Percentiles rank a stretch among this genome's conserved stretches.
phyloP scores from a whole-genome alignment of 257 asterid species.

The Verbascum thapsus region DNA sequence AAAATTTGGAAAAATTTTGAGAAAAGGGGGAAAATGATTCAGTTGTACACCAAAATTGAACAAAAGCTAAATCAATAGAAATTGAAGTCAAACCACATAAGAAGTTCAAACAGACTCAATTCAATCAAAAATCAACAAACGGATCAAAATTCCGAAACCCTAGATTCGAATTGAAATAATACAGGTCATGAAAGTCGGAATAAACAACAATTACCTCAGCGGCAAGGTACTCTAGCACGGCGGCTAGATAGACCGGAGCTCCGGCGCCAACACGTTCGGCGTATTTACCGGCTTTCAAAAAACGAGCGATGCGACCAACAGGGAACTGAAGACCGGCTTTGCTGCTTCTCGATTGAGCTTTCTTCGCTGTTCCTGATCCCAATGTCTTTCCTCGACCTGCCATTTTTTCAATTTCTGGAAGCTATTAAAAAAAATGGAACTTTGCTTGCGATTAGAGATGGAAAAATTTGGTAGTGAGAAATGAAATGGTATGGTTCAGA shows the following conservation, averaged over 20 bases:
- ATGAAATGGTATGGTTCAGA: not conserved
- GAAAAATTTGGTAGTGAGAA: not conserved
- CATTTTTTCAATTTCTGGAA: too few species aligned
- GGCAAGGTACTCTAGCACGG: constrained; percentile 78
- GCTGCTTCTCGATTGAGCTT: constrained; percentile 68
- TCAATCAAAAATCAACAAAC: not conserved
- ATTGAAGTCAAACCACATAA: not conserved
- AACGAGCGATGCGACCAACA: constrained; percentile 88
- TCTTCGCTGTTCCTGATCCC: constrained; percentile 73
- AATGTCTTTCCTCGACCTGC: constrained; percentile 86
- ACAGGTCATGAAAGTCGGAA: not conserved
- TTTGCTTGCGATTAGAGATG: not conserved
- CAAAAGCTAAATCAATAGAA: not conserved
- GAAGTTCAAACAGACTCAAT: not conserved
- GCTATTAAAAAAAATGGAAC: too few species aligned
- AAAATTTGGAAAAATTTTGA: not conserved
- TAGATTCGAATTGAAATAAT: not conserved
- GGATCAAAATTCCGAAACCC: not conserved
- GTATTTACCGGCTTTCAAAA: constrained; percentile 82
- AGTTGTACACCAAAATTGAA: not conserved
- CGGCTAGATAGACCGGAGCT: constrained; percentile 89
- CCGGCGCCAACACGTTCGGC: constrained; percentile 91
- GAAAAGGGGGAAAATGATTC: too few species aligned
- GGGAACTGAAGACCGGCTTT: constrained; percentile 86
- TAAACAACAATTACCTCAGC: constrained; percentile 53